Evolutionary conservation across 106 monocot species (phyloP), one percentile per base, ranked within the genome.

Genomic region (Posidonia australis): DNA sequence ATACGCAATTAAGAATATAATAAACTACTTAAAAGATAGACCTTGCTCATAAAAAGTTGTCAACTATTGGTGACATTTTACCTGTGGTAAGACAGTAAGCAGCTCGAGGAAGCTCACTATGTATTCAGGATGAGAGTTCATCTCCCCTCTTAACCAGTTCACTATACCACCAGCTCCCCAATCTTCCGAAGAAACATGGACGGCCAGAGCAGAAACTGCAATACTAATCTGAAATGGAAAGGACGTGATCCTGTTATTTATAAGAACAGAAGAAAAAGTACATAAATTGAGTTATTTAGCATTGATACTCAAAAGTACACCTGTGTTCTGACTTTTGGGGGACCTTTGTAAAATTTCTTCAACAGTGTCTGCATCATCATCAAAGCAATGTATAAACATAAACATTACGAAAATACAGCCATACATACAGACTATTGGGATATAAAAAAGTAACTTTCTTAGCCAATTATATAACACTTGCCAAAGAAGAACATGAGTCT

Each of bases 91-190:
- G 14, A 96, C 76, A 54, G 78, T 79, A 47, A 96, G 80, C 51
- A 96, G 68, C 72, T 96, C 94, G 65, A 96, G 82, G 63, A 90
- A 96, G 68, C 94, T 82, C 28, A 77, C 76, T 25, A 96, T 77
- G 46, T 78, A 84, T 65, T 90, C 82, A 43, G 86, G 87, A 77
- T 84, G 76, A 69, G 79, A 64, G 69, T 80, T 82, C 94, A 96
- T 96, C 72, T 89, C 94, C 46, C 78, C 70, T 46, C 73, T 90
- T 41, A 90, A 51, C 94, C 94, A 96, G 64, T 81, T 87, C 47
- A 96, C 70, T 60, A 96, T 84, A 13, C 94, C 94, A 78, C 90
- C 90, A 58, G 59, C 76, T 66, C 94, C 94, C 94, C 94, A 96
- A 49, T 84, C 79, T 70, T 90, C 82, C 24, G 77, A 74, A 53